phyloP scores from a whole-genome alignment of 2,329 filamentous ascomycete genomes.

The Colletotrichum tamarilloi region DNA sequence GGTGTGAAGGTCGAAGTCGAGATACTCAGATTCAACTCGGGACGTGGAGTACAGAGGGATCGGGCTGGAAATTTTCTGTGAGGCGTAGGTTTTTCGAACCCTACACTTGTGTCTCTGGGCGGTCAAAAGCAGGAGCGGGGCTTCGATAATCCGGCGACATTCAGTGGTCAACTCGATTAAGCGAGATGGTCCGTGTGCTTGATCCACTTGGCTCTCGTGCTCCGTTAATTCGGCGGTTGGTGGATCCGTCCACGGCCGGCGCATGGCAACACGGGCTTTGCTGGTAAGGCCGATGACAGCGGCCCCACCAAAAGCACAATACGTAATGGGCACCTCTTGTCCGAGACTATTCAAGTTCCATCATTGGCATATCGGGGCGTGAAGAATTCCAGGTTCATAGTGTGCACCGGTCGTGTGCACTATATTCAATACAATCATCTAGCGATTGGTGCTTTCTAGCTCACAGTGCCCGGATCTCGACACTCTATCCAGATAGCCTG shows the following conservation, averaged over 20 bases:
- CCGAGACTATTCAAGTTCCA: neutral
- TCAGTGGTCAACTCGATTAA: neutral
- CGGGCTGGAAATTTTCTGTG: conserved; percentile 4
- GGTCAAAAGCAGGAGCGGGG: conserved; percentile 4
- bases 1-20: conserved; percentile 31
- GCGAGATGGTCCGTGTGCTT: conserved; percentile 22
- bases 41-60: conserved; percentile 18
- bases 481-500: conserved; percentile 11
- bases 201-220: neutral
- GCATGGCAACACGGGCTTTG: neutral
- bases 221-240: neutral
- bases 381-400: neutral
- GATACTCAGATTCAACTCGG: conserved; percentile 4
- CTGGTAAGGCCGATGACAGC: neutral
- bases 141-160: conserved; percentile 13
- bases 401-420: neutral
- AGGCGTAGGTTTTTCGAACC: conserved; percentile 31
- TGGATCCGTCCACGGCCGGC: neutral
- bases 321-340: neutral
- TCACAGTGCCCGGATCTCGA: conserved; percentile 3
- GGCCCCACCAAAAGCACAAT: neutral
- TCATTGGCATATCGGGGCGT: neutral
- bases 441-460: conserved; percentile 28
- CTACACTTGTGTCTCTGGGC: conserved; percentile 5
- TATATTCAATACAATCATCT: conserved; percentile 12